These are phyloP conservation scores for Betula pendula DNA, from an alignment of 306 rosid genomes.

Conservation along the genomic window DNA sequence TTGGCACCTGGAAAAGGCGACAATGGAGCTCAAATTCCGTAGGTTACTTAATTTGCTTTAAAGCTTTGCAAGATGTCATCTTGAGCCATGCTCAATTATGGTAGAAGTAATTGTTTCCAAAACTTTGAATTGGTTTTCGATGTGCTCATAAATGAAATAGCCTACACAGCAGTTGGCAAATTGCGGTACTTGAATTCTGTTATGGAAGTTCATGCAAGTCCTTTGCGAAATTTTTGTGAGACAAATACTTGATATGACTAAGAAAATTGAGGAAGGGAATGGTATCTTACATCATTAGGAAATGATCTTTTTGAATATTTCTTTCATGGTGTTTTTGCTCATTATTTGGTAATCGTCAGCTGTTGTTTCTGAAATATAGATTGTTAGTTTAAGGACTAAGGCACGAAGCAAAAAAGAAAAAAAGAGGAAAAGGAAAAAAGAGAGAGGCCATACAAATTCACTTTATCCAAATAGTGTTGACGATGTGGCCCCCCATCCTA, in stretches of 20 bases:
- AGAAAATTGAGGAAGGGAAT: neutral
- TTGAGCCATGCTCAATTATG: constrained; percentile 8
- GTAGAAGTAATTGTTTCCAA: constrained; percentile 11
- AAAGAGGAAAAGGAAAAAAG: no score
- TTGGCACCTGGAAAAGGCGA: constrained; percentile 70
- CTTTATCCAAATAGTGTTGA: neutral
- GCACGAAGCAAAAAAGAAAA: neutral
- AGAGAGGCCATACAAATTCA: neutral
- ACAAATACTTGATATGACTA: neutral
- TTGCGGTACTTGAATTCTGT: neutral
- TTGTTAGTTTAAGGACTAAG: neutral
- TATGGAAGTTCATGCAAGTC: neutral
- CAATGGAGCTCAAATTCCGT: constrained; percentile 85
- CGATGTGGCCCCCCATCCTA: neutral
- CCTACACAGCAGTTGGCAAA: neutral
- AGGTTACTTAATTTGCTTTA: constrained; percentile 35
- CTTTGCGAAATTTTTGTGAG: neutral
- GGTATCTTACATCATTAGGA: neutral
- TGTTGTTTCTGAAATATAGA: neutral
- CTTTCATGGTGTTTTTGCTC: neutral
- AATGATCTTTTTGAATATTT: neutral
- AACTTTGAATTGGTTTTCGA: constrained; percentile 5
- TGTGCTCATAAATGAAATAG: neutral
- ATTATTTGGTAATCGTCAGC: neutral
- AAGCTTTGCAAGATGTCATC: constrained; percentile 14